Base-by-base conservation (phyloP, 1,139 yeast genomes). In the Saccharomyces uvarum region DNA sequence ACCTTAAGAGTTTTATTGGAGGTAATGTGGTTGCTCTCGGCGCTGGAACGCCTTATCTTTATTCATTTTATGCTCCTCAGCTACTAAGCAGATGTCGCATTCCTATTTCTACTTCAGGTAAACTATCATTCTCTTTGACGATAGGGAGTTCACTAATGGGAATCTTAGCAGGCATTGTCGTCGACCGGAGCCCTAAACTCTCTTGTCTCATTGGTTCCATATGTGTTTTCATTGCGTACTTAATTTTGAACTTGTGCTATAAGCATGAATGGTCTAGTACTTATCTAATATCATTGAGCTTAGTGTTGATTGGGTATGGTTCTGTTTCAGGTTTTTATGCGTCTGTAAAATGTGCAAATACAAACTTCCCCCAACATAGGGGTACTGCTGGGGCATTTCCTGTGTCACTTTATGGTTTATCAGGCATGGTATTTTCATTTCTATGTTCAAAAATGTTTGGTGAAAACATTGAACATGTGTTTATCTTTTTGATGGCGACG, bases 51-150 rank as follows among this genome's bases (percentile, higher is more conserved):
- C 87, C 88, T 0, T 86, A 85, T 64, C 71, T 84, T 24, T 86
- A 82, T 65, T 87, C 91, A 1, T 81, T 82, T 13, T 86, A 82
- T 65, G 82, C 88, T 2, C 91, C 91, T 1, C 90, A 86, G 65
- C 70, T 86, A 59, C 76, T 84, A 33, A 73, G 75, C 44, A 72
- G 76, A 58, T 80, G 86, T 41, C 78, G 82, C 0, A 73, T 86
- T 33, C 77, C 84, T 0, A 78, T 86, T 0, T 73, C 81, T 0
- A 81, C 81, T 59, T 80, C 89, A 6, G 87, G 89, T 2, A 77
- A 80, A 16, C 75, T 86, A 4, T 80, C 91, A 0, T 70, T 85
- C 46, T 81, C 86, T 0, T 72, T 83, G 21, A 82, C 79, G 53
- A 65, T 84, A 11, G 93, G 93, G 1, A 75, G 85, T 1, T 82